Conservation (phyloP, 148 eudicot species). For the Euryodendron excelsum region DNA sequence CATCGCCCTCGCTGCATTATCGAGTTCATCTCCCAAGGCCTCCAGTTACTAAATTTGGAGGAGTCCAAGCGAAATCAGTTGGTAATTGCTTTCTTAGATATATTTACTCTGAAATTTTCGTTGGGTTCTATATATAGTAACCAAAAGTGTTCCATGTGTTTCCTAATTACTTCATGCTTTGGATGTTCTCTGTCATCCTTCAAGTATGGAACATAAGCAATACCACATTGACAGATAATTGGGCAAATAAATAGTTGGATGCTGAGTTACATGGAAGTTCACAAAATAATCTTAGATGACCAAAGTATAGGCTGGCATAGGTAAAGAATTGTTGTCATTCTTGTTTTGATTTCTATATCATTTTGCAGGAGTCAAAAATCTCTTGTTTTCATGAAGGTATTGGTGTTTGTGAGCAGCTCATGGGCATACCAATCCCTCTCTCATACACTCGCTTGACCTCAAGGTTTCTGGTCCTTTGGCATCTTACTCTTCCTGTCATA, state of each 20-base stretch:
- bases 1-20: conserved; percentile 90
- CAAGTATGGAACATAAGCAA: background rate
- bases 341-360: background rate
- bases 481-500: conserved; percentile 89
- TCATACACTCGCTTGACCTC: conserved; percentile 95
- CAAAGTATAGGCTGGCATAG: background rate
- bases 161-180: background rate
- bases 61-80: conserved; percentile 55
- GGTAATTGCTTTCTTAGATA: conserved; percentile 39
- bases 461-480: conserved; percentile 93
- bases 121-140: background rate
- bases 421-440: conserved; percentile 87
- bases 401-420: conserved; percentile 80
- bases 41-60: conserved; percentile 58
- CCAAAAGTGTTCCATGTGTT: background rate
- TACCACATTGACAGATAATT: background rate
- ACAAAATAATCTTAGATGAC: background rate
- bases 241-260: too few relatives aligned
- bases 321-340: background rate
- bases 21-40: conserved; percentile 82
- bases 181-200: background rate
- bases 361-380: conserved; percentile 76
- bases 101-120: background rate
- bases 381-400: conserved; percentile 88
- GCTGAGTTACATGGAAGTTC: background rate